Evolutionary conservation across 192 early-diverging fungal genomes (phyloP), one percentile per base, ranked within the genome.

Genomic region (Mortierella alpina): DNA sequence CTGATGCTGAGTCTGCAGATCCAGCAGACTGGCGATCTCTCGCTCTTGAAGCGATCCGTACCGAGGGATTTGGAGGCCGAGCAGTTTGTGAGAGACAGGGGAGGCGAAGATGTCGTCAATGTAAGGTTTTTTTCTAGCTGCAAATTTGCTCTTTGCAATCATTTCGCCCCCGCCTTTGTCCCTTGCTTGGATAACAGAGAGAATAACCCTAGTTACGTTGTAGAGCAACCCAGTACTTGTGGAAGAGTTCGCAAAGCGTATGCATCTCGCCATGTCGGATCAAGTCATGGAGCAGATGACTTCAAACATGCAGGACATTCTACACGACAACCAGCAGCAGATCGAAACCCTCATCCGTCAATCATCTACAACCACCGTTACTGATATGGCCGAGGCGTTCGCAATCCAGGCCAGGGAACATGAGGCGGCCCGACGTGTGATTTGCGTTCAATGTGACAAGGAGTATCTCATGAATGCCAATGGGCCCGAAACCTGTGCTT

Each of bases 1-100:
- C 65, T 87, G 49, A 84, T 87, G 82, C 53, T 87, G 42, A 82
- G 76, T 23, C 57, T 87, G 55, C 86, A 87, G 50, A 86, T 87
- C 48, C 84, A 85, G 58, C 86, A 87, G 50, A 84, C 86, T 13
- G 72, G 68, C 20, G 75, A 86, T 52, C 49, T 87, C 7, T 63
- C 70, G 0, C 68, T 85, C 22, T 62, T 87, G 12, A 61, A 63
- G 23, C 52, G 74, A 41, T 49, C 48, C 4, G 47, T 84, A 10
- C 79, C 72, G 5, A 58, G 66, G 14, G 84, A 86, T 66, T 22
- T 59, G 1, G 66, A 78, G 47, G 86, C 86, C 51, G 44, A 73
- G n/a, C 53, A 50, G 9, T 66, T 56, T 11, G 44, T 66, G 15
- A 55, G 46, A 44, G 65, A 66, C 8, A 66, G 55, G 8, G 65